Evolutionary conservation across 306 rosid species (phyloP).

Genomic region (Bauhinia variegata): DNA sequence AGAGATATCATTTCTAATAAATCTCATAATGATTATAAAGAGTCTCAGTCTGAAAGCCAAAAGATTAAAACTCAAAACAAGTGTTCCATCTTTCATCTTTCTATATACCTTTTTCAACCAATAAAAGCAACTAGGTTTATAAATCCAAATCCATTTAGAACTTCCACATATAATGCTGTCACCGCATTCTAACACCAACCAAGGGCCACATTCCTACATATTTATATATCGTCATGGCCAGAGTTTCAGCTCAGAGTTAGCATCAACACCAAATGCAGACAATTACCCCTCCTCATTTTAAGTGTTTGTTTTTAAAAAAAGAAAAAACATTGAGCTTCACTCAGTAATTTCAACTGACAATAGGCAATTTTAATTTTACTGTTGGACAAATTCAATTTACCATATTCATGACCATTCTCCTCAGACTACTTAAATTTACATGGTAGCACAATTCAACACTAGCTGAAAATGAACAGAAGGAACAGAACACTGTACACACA

Average conservation of each 20-base stretch:
- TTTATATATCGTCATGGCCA: not conserved
- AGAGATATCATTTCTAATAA: not conserved
- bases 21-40: not conserved
- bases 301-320: not conserved
- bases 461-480: not conserved
- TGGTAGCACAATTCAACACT: constrained; percentile 6
- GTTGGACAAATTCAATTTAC: constrained; percentile 23
- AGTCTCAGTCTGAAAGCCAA: not conserved
- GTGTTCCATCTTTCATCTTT: not conserved
- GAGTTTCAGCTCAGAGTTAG: not conserved
- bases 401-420: constrained; percentile 13
- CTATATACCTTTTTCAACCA: not conserved
- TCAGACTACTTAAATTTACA: not conserved
- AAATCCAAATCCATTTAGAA: not conserved
- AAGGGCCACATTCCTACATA: constrained; percentile 5
- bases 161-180: not conserved
- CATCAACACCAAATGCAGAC: not conserved
- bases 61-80: not conserved
- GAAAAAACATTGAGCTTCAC: not conserved
- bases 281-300: not conserved
- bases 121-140: constrained; percentile 8
- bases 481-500: not conserved
- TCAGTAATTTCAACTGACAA: not conserved
- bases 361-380: not conserved
- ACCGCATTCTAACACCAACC: not conserved